Percentiles rank a stretch among this genome's conserved stretches.
phyloP scores from a whole-genome alignment of 2,329 filamentous ascomycete species.

The Cordyceps tenuipes region DNA sequence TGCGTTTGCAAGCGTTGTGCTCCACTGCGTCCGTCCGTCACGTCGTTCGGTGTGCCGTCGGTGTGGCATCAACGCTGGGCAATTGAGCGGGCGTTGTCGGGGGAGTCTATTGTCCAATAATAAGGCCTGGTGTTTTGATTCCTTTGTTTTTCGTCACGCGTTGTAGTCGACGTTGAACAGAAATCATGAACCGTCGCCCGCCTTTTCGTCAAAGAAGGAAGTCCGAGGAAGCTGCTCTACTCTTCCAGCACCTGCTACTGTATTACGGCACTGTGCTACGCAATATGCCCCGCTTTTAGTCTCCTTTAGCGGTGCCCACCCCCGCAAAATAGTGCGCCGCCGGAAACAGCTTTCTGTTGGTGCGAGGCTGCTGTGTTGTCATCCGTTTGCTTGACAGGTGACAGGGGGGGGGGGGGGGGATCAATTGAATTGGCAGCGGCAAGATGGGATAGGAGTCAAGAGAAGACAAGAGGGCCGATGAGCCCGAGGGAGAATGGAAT shows the following conservation, averaged over 20 bases:
- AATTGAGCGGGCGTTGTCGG: too few species aligned
- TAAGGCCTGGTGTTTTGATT: background rate
- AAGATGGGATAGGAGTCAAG: background rate
- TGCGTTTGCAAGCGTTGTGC: background rate
- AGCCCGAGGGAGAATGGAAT: background rate
- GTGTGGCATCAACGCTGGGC: too few species aligned
- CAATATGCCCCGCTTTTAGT: background rate
- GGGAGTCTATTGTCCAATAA: too few species aligned
- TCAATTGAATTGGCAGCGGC: background rate
- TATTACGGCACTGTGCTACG: background rate
- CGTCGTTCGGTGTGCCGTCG: background rate
- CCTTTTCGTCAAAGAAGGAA: background rate
- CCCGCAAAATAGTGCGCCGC: constrained; percentile 9
- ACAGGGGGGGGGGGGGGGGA: background rate
- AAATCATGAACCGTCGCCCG: background rate
- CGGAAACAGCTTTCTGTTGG: constrained; percentile 6
- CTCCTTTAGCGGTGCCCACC: constrained; percentile 1
- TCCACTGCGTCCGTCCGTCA: background rate
- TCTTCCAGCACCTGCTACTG: too few species aligned
- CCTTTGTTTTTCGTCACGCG: background rate
- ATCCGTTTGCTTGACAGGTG: background rate
- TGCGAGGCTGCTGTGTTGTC: background rate
- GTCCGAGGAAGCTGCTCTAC: too few species aligned
- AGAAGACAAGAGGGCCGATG: too few species aligned
- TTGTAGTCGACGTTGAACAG: background rate